A percentile compares a stretch with the other conserved stretches of the same genome.
Conservation (phyloP, 2,329 filamentous ascomycete genomes). For the Sporothrix protearum region DNA sequence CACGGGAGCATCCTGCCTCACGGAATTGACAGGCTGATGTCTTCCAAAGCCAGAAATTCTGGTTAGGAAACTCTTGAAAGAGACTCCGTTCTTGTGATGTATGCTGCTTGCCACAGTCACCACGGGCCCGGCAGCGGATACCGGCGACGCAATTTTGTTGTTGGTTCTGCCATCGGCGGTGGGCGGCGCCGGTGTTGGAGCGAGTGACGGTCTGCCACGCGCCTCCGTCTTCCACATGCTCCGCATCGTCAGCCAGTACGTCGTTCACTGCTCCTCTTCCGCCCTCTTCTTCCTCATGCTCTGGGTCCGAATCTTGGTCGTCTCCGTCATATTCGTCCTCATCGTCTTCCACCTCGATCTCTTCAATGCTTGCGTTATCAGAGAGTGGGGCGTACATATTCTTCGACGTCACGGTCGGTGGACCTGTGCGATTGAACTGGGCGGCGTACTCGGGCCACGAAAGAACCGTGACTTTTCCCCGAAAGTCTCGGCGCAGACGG, state of each 20-base stretch:
- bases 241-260: neutral
- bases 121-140: conserved; percentile 17
- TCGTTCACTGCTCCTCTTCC: neutral
- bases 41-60: conserved; percentile 1
- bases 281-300: neutral
- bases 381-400: conserved; percentile 1
- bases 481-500: neutral
- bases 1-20: neutral
- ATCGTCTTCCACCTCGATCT: neutral
- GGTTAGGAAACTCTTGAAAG: neutral
- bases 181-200: neutral
- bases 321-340: neutral
- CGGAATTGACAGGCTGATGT: neutral
- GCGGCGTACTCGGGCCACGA: conserved; percentile 11
- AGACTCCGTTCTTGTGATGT: neutral
- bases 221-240: neutral
- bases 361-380: neutral
- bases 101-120: conserved; percentile 10
- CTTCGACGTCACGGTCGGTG: neutral
- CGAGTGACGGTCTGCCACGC: neutral
- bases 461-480: neutral
- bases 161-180: neutral
- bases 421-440: neutral
- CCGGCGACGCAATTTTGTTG: neutral
- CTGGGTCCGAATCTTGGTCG: neutral